phyloP scores from a whole-genome alignment of 2,329 filamentous ascomycete genomes.

The Botrytis tulipae region DNA sequence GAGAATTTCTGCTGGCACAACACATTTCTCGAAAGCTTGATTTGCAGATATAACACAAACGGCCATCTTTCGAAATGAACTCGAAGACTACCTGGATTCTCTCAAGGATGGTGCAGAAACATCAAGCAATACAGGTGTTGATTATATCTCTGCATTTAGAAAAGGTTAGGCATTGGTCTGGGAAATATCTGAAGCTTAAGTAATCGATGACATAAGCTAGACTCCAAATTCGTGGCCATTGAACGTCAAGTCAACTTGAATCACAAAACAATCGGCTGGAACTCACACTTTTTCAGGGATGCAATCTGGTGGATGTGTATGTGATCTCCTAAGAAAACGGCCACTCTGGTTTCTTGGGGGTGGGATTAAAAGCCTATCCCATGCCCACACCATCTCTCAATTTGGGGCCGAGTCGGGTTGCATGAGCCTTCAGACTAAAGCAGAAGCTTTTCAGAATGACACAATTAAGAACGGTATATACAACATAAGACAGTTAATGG shows the following conservation, averaged over 20 bases:
- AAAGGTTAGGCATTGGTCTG: too few species aligned
- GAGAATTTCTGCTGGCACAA: neutral
- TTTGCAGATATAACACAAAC: fast-evolving
- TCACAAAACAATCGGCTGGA: neutral
- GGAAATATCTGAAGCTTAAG: neutral
- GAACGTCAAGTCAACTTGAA: neutral
- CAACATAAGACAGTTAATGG: too few species aligned
- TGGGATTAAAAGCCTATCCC: neutral
- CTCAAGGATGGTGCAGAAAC: too few species aligned
- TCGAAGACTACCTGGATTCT: too few species aligned
- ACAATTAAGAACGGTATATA: too few species aligned
- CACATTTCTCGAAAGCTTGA: too few species aligned
- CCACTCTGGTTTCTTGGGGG: neutral
- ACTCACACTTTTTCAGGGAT: neutral
- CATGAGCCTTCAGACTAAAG: neutral
- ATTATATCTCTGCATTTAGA: too few species aligned
- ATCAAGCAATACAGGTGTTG: neutral
- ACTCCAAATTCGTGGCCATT: neutral
- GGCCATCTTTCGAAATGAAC: neutral
- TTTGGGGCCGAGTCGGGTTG: fast-evolving
- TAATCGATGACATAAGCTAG: neutral
- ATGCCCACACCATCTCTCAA: neutral
- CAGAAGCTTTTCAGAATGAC: neutral
- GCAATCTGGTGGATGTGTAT: neutral
- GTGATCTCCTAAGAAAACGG: fast-evolving